Base-by-base conservation (phyloP, 2,329 filamentous ascomycete species). In the Pseudogymnoascus sp. region DNA sequence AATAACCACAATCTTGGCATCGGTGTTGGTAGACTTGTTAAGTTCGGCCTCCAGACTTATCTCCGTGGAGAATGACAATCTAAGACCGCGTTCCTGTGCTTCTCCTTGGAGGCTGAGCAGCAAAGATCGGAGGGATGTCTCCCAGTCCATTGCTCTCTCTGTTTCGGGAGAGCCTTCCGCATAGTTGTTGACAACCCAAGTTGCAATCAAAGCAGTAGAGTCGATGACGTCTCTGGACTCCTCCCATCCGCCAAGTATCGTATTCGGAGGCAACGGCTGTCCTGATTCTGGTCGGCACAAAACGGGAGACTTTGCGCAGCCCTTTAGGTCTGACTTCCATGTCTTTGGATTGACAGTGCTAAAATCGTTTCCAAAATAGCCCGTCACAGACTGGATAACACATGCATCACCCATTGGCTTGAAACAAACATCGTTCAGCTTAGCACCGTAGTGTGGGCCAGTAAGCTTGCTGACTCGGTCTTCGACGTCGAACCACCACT, bases 21-120 rank as follows among this genome's bases (percentile, higher is more conserved):
- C 95, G 0, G 95, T 97, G 75, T 99, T 99, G 60, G 92, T 97
- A 38, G 92, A 96, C 77, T 97, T 96, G 79, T 97, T 99, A 64
- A 99, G 82, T 73, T 99, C 95, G 73, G 97, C 84, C 74, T 97
- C 93, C 66, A 99, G 79, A 75, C 93, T 97, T 75, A 93, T 90
- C 77, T 99, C 95, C 0, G 95, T 96, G 60, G 87, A 96, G 81
- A 97, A 99, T 6, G 93, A 97, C 37, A 99, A 78, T 18, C 95
- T 84, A 8, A 99, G 82, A 0, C 93, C 93, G 59, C 90, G 86
- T 18, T 88, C 81, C 3, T 76, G 76, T 6, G 95, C 96, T 76
- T 99, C 92, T 12, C 84, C 78, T 74, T 96, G 91, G 1, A 92
- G 85, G n/a, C 86, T 83, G 18, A 92, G 79, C 8, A 99, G 81